These are phyloP conservation scores for Hypsizygus ulmarius DNA, from an alignment of 1,284 basidiomycete species.

Conservation along the genomic window DNA sequence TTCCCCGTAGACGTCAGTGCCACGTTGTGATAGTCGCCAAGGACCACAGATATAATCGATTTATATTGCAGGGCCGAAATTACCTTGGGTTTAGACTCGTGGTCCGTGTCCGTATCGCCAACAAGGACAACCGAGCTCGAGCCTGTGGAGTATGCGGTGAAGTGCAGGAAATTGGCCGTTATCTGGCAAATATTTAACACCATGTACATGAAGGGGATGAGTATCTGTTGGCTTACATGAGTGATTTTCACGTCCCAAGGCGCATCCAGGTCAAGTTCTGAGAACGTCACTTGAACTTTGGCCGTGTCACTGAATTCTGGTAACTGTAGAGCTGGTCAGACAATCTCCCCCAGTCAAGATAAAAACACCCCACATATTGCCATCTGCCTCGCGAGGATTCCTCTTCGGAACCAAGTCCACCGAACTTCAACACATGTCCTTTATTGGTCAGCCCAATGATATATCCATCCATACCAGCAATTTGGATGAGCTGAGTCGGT, in stretches of 20 bases:
- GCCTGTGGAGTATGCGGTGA: slow-evolving; percentile 79
- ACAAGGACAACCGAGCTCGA: slow-evolving; percentile 64
- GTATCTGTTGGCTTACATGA: slow-evolving; percentile 49
- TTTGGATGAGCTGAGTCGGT: slow-evolving; percentile 62
- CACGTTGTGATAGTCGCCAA: slow-evolving; percentile 89
- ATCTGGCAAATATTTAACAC: slow-evolving; percentile 47
- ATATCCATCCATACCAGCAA: slow-evolving; percentile 67
- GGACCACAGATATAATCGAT: slow-evolving; percentile 76
- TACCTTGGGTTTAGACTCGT: slow-evolving; percentile 50
- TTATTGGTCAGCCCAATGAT: slow-evolving; percentile 76
- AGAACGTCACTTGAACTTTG: slow-evolving; percentile 45
- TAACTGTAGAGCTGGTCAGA: slow-evolving; percentile 42
- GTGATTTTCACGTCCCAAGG: slow-evolving; percentile 59
- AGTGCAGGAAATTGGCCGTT: slow-evolving; percentile 78
- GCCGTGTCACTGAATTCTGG: slow-evolving; percentile 66
- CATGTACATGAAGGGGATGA: slow-evolving; percentile 17
- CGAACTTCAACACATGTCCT: slow-evolving; percentile 70
- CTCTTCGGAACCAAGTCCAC: slow-evolving; percentile 40
- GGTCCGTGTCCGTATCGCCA: slow-evolving; percentile 45
- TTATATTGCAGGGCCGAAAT: slow-evolving; percentile 71
- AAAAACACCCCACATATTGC: slow-evolving; percentile 65
- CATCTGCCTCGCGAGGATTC: slow-evolving; percentile 46
- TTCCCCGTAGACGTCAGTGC: slow-evolving; percentile 79
- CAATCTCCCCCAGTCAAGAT: slow-evolving; percentile 1
- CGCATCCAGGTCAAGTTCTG: slow-evolving; percentile 30